Base-by-base conservation (phyloP, 2,329 filamentous ascomycete species). In the Phialophora verrucosa region DNA sequence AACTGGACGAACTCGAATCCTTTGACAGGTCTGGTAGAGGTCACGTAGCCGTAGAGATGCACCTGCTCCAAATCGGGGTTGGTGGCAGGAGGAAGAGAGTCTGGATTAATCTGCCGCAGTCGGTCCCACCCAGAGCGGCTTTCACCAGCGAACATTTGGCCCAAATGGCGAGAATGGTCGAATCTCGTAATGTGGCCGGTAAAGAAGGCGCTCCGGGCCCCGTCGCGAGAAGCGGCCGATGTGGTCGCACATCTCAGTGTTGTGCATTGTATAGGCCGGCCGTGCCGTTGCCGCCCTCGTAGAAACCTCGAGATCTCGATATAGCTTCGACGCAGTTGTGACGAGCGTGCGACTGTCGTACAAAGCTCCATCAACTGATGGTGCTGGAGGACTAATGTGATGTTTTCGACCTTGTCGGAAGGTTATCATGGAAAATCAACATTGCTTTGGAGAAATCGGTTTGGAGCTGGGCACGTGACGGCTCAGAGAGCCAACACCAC, bases 231-330 rank as follows among this genome's bases (percentile, higher is more conserved):
- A 44, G 38, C 38, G 38, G 38, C 17, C 38, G 38, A 20, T 4
- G 38, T n/a, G 38, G 14, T 8, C 5, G 17, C 38, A n/a, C n/a
- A 20, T 44, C 38, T 44, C 38, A n/a, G 17, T n/a, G 17, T n/a
- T 20, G 38, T 20, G 17, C 38, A 44, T 44, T 17, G 17, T n/a
- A n/a, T 44, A 7, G 5, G 17, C 17, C 38, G 49, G 6, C 23
- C 23, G n/a, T 64, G 56, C 42, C 49, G 50, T 17, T 56, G 14
- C 10, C 58, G 71, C 55, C 71, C 68, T 27, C 75, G 75, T 27
- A 78, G 55, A 65, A 76, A 78, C 65, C 75, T 78, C 23, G 77
- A 78, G 60, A 79, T 78, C 59, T 75, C 74, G 54, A 79, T 72
- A 62, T 78, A 79, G 71, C 75, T 79, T 51, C 73, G 70, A 44